Evolutionary conservation across 768 basidiomycete species (phyloP).

Genomic region (Rhizopogon roseolus): DNA sequence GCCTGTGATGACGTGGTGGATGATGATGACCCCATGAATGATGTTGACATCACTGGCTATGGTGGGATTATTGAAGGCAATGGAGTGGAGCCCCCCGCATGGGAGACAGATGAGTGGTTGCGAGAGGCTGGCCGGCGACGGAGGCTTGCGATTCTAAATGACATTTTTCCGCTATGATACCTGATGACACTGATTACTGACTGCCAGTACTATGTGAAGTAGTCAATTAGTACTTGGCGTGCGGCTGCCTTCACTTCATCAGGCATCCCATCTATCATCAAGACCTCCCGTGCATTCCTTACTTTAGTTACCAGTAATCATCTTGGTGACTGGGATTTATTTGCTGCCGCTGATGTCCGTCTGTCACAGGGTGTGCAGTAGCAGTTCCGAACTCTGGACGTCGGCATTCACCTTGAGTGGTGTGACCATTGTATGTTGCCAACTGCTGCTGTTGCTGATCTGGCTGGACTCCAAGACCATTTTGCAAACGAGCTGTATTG

Average conservation of each 20-base stretch:
- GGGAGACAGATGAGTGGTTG: conserved; percentile 8
- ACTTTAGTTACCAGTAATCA: too few species aligned
- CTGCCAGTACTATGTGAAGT: background rate
- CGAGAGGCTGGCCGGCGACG: background rate
- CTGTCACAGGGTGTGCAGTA: too few species aligned
- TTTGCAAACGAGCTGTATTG: too few species aligned
- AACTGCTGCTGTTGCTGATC: too few species aligned
- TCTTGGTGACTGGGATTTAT: too few species aligned
- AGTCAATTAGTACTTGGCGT: background rate
- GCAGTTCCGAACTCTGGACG: too few species aligned
- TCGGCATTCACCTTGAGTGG: too few species aligned
- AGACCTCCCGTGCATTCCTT: background rate
- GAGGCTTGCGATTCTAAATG: conserved; percentile 3
- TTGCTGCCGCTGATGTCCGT: too few species aligned
- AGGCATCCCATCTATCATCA: background rate
- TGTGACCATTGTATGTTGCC: too few species aligned
- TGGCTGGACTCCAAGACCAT: too few species aligned
- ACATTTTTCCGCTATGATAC: conserved; percentile 7
- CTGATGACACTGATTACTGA: background rate
- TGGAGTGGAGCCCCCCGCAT: conserved; percentile 1
- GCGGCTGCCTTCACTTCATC: background rate
- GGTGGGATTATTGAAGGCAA: background rate
- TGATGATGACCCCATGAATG: background rate
- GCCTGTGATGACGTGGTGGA: background rate
- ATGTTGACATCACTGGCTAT: background rate